Conservation (phyloP, 495 filamentous ascomycete genomes). For the Podospora anserina region DNA sequence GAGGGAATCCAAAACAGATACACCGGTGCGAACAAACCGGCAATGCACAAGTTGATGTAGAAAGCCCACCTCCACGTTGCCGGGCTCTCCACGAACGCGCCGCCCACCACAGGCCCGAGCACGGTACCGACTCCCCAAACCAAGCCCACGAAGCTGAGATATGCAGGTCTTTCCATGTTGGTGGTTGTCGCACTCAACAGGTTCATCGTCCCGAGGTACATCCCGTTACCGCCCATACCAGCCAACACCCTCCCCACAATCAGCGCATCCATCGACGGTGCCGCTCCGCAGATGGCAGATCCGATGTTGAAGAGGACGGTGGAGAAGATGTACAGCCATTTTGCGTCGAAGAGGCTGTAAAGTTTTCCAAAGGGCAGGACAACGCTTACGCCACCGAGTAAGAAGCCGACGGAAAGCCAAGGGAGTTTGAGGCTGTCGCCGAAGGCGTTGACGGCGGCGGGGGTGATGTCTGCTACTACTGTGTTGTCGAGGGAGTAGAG, state of each 20-base stretch:
- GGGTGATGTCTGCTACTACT: slow-evolving; percentile 57
- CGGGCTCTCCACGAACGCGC: slow-evolving; percentile 52
- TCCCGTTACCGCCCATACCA: slow-evolving; percentile 47
- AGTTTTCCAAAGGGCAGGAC: slow-evolving; percentile 41
- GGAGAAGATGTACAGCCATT: slow-evolving; percentile 51
- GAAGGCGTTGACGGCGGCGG: slow-evolving; percentile 46
- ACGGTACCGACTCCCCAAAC: slow-evolving; percentile 53
- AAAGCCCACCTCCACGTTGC: slow-evolving; percentile 63
- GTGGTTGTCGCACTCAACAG: slow-evolving; percentile 44
- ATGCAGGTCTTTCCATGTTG: slow-evolving; percentile 44
- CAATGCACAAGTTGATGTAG: slow-evolving; percentile 66
- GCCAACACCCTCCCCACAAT: slow-evolving; percentile 51
- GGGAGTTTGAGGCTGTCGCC: slow-evolving; percentile 47
- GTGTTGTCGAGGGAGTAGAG: slow-evolving; percentile 60
- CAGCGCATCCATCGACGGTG: slow-evolving; percentile 25
- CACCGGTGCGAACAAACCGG: slow-evolving; percentile 51
- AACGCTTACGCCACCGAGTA: slow-evolving; percentile 44
- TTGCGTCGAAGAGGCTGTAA: slow-evolving; percentile 52
- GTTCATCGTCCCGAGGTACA: slow-evolving; percentile 49
- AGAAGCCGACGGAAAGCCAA: slow-evolving; percentile 51
- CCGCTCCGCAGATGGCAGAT: slow-evolving; percentile 48
- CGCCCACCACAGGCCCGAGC: slow-evolving; percentile 61
- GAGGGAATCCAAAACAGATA: slow-evolving; percentile 55
- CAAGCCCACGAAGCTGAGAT: slow-evolving; percentile 43
- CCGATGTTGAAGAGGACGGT: slow-evolving; percentile 52